Evolutionary conservation across 169 alveolate genomes (phyloP), one percentile per base, ranked within the genome.

Genomic region (Babesia divergens): DNA sequence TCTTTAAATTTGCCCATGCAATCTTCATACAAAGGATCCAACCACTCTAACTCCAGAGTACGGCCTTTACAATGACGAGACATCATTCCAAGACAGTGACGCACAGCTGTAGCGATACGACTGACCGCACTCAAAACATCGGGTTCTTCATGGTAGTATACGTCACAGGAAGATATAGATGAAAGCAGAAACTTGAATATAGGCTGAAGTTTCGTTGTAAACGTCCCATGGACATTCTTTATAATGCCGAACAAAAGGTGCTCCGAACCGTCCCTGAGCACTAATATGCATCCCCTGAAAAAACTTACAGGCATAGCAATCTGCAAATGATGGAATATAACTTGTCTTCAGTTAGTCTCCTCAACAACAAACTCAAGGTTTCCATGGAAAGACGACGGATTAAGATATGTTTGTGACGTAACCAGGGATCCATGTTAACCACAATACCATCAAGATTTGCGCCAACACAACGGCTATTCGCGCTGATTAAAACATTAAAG

Each of bases 371-470:
- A 4, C 85, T 70, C 67, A 76, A 43, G n/a, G 79, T 53, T 16
- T 76, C 85, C 85, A 76, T 76, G 26, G 85, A 62, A n/a, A 76
- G 50, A 34, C 85, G 74, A 9, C 69, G 58, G 0, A 76, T 53
- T 50, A 76, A 56, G 2, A 26, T 32, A 51, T 76, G 43, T 0
- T 42, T 53, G 28, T 55, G 68, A 13, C 44, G 4, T 24, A 76
- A 43, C 85, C 85, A 76, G 28, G 77, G 81, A 28, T 43, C 24
- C 32, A 76, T 65, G 29, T 52, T 65, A 18, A 24, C 13, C 38
- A 76, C 18, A 9, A 76, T 22, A n/a, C 37, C 64, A 24, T 26
- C 66, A 20, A 76, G 11, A 28, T 66, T 64, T 9, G 50, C 58
- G 42, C 59, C 49, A 6, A 76, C 50, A 29, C 64, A 50, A 43